Conservation (phyloP, 805 yeast species). For the Hermanozyma aechmeae region DNA sequence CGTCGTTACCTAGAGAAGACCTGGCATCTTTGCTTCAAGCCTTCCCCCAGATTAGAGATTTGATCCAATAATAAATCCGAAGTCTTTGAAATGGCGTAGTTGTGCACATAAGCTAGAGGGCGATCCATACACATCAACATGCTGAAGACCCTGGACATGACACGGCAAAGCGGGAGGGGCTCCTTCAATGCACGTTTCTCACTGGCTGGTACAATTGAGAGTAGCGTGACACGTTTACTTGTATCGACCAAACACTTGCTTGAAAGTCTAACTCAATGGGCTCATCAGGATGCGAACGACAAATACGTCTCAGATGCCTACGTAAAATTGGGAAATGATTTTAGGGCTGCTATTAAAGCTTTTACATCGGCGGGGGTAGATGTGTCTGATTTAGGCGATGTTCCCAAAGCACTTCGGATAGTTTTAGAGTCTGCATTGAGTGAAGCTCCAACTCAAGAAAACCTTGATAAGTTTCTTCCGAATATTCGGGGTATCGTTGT, state of each 20-base stretch:
- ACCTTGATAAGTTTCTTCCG: conserved; percentile 73
- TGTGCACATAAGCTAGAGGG: no score
- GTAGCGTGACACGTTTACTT: conserved; percentile 67
- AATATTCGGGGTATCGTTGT: conserved; percentile 80
- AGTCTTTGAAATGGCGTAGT: no score
- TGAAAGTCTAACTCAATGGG: conserved; percentile 88
- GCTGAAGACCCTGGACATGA: no score
- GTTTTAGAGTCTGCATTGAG: conserved; percentile 82
- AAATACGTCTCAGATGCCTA: conserved; percentile 82
- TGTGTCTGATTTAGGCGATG: conserved; percentile 79
- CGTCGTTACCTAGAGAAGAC: conserved; percentile 57
- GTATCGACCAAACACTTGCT: conserved; percentile 83
- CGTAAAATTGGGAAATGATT: conserved; percentile 89
- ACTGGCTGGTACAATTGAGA: conserved; percentile 69
- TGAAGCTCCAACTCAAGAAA: conserved; percentile 75
- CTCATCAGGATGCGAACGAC: conserved; percentile 69
- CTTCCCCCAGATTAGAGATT: conserved; percentile 51
- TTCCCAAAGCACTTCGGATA: conserved; percentile 69
- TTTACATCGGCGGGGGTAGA: conserved; percentile 74
- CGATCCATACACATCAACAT: no score
- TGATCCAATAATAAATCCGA: no score
- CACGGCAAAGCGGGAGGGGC: no score
- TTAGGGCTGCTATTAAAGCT: conserved; percentile 74
- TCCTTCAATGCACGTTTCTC: no score
- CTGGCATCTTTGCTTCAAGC: conserved; percentile 58